phyloP scores from a whole-genome alignment of 2,329 filamentous ascomycete species.

The Geoglossum cookeanum region DNA sequence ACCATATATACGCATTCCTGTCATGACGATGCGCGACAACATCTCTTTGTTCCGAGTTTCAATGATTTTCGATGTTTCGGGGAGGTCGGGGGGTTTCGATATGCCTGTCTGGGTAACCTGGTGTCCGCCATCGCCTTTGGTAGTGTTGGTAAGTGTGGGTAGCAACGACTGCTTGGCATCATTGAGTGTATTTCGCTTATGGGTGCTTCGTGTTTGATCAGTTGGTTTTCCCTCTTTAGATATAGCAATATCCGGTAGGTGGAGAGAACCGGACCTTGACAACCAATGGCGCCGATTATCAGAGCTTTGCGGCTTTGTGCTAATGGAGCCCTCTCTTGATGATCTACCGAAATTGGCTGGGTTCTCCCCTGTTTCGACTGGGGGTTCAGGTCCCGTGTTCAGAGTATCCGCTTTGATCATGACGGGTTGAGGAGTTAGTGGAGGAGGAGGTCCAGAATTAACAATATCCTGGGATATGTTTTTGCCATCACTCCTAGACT shows the following conservation, averaged over 20 bases:
- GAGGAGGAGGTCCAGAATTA: background rate
- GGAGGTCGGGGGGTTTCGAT: background rate
- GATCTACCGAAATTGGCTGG: background rate
- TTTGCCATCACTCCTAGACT: constrained; percentile 24
- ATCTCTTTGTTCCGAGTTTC: constrained; percentile 29
- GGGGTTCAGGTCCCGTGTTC: constrained; percentile 12
- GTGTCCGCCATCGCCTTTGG: background rate
- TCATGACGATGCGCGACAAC: constrained; percentile 30
- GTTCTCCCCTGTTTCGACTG: background rate
- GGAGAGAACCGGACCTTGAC: background rate
- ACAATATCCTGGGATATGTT: constrained; percentile 22
- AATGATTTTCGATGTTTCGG: constrained; percentile 12
- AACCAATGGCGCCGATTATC: background rate
- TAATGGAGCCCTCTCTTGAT: background rate
- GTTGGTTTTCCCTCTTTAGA: background rate
- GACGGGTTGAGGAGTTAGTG: constrained; percentile 11
- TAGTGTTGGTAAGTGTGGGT: constrained; percentile 12
- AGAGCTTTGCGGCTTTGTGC: background rate
- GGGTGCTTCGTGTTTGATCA: background rate
- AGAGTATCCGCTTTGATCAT: constrained; percentile 11
- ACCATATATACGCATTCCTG: constrained; percentile 33
- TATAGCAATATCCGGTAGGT: background rate
- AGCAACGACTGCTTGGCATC: constrained; percentile 7
- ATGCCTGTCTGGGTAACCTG: background rate
- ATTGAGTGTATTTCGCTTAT: background rate